Base-by-base conservation (phyloP, 2,329 filamentous ascomycete species). In the Microdochium nivale region DNA sequence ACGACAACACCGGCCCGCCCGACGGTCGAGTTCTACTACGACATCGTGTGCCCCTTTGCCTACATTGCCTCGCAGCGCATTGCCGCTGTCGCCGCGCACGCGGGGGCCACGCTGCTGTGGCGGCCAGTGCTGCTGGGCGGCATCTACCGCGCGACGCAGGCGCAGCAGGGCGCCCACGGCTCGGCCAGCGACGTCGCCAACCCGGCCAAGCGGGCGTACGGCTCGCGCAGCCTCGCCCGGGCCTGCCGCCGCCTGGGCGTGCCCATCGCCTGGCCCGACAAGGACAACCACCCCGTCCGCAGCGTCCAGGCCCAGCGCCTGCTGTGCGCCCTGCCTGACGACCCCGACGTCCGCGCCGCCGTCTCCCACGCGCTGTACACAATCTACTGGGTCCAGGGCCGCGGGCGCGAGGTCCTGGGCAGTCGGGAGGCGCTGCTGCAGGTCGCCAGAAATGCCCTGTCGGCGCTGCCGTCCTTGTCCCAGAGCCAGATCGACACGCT, bases 21-120 rank as follows among this genome's bases (percentile, higher is more conserved):
- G 19, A 23, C 19, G 21, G 50, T 53, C 25, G 51, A 53, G 19
- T 53, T 53, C 43, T 53, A 48, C 48, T 53, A 53, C 44, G 51
- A 53, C 24, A 48, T 54, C 25, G 50, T 51, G 25, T 52, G 50
- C 40, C 50, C 52, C 19, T 51, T 51, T 37, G 50, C 53, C 8
- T 54, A 54, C 50, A 52, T 54, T 14, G 53, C 52, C 25, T 53
- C 52, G 13, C 48, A 37, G 23, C 52, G 52, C 33, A 50, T 53
- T 27, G 27, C 48, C 19, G 23, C 46, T 8, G 25, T 53, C 24
- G 49, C 52, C 10, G 33, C 44, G 16, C 52, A 44, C 25, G 13
- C 48, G 16, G 25, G 25, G 14, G 43, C 48, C 3, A 50, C 40
- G 14, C 33, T 53, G 19, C 14, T 47, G 16, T 53, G 48, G 40